Percentiles rank a stretch among this genome's conserved stretches.
These are phyloP conservation scores for Vitis amurensis DNA, from an alignment of 164 flowering plant species.

Conservation along the genomic window DNA sequence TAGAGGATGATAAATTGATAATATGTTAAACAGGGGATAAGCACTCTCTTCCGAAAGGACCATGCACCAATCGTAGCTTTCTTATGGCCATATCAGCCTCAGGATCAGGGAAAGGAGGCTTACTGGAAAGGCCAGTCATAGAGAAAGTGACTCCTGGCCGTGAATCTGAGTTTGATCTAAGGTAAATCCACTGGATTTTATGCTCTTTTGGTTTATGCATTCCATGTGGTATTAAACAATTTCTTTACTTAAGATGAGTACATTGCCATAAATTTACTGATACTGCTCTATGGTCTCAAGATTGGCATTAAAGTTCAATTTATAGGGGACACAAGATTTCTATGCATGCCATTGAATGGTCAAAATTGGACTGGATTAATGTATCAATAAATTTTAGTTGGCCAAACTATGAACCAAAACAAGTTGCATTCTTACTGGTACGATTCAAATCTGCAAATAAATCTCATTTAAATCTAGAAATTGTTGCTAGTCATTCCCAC, in stretches of 20 bases:
- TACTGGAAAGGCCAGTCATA: conserved; percentile 60
- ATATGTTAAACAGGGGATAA: conserved; percentile 47
- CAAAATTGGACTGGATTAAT: too few species aligned
- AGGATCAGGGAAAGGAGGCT: conserved; percentile 59
- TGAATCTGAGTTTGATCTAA: conserved; percentile 67
- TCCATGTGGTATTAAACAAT: not conserved
- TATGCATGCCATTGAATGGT: too few species aligned
- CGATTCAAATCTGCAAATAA: too few species aligned
- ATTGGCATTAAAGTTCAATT: not conserved
- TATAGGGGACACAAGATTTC: not conserved
- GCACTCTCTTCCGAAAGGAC: conserved; percentile 34
- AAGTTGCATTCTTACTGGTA: too few species aligned
- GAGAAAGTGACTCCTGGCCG: conserved; percentile 69
- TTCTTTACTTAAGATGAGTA: not conserved
- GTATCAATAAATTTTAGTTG: too few species aligned
- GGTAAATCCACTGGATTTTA: conserved; percentile 28
- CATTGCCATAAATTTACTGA: not conserved
- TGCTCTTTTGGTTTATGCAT: not conserved
- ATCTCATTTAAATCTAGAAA: too few species aligned
- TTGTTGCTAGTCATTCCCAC: too few species aligned
- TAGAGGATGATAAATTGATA: conserved; percentile 5
- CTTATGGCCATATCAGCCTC: conserved; percentile 39
- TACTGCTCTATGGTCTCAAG: not conserved
- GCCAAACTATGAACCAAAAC: too few species aligned
- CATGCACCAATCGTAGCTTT: conserved; percentile 36